Percentiles rank a stretch among this genome's conserved stretches.
Conservation (phyloP, 2,329 filamentous ascomycete genomes). For the Geosmithia putterillii region DNA sequence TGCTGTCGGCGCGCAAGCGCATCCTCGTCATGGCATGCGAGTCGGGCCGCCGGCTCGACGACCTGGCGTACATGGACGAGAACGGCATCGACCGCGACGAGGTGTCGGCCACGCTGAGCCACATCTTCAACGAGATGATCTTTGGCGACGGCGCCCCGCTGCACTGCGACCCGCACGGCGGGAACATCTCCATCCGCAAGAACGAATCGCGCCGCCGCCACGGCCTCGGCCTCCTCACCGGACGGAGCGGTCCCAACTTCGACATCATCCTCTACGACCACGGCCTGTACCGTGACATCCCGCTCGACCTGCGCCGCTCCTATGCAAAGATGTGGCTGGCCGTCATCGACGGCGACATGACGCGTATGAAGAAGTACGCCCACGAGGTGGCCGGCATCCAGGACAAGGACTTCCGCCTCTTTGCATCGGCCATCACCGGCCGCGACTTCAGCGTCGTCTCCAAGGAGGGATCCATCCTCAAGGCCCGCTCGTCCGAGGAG, state of each 20-base stretch:
- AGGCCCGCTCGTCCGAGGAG: conserved; percentile 58
- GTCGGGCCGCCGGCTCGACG: conserved; percentile 75
- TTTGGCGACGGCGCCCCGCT: conserved; percentile 80
- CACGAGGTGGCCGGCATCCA: conserved; percentile 79
- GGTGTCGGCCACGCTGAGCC: conserved; percentile 79
- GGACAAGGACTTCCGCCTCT: conserved; percentile 86
- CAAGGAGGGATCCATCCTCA: conserved; percentile 40
- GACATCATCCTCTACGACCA: conserved; percentile 96
- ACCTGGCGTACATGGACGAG: conserved; percentile 73
- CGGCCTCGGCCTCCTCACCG: no score
- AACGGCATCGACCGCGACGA: conserved; percentile 89
- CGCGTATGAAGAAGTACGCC: conserved; percentile 77
- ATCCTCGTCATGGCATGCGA: conserved; percentile 95
- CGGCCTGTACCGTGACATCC: conserved; percentile 89
- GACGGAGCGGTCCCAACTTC: conserved; percentile 64
- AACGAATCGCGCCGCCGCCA: conserved; percentile 46
- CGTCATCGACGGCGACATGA: conserved; percentile 80
- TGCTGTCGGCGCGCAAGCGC: conserved; percentile 78
- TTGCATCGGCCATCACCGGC: conserved; percentile 92
- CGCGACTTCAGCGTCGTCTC: conserved; percentile 74
- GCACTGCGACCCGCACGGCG: conserved; percentile 94
- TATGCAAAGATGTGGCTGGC: conserved; percentile 98
- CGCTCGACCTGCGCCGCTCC: conserved; percentile 60
- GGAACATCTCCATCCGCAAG: conserved; percentile 85
- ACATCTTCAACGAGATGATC: conserved; percentile 99